Conservation (phyloP, 225 moss, liverwort and hornwort genomes). For the Pleurozium schreberi region DNA sequence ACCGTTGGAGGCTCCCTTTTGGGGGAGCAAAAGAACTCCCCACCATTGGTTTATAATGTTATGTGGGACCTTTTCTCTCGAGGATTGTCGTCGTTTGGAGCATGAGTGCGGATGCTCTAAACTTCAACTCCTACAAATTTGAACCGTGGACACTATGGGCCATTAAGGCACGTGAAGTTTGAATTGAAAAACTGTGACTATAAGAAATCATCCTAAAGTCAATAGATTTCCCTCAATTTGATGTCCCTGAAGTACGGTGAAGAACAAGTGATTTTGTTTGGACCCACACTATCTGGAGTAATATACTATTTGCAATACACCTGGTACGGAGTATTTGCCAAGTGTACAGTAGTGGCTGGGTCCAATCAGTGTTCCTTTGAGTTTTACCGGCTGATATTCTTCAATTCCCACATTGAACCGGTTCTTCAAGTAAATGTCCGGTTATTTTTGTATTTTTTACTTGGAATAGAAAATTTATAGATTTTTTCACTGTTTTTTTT, state of each 20-base stretch:
- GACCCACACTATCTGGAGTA: neutral
- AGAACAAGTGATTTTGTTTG: neutral
- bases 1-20: accelerated
- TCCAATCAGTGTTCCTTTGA: no score
- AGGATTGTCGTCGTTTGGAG: neutral
- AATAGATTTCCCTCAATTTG: neutral
- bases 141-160: neutral
- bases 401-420: no score
- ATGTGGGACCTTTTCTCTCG: neutral
- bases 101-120: neutral
- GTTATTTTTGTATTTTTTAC: no score
- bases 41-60: neutral
- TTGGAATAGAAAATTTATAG: no score
- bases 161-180: neutral
- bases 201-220: neutral
- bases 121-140: neutral
- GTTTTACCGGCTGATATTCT: no score
- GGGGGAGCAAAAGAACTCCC: neutral
- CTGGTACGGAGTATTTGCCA: neutral
- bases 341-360: neutral
- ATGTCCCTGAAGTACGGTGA: neutral
- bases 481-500: no score
- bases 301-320: neutral
- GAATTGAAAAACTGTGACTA: neutral
- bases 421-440: no score